Conservation (phyloP, 2,329 filamentous ascomycete species). For the Cladosporium sp. region DNA sequence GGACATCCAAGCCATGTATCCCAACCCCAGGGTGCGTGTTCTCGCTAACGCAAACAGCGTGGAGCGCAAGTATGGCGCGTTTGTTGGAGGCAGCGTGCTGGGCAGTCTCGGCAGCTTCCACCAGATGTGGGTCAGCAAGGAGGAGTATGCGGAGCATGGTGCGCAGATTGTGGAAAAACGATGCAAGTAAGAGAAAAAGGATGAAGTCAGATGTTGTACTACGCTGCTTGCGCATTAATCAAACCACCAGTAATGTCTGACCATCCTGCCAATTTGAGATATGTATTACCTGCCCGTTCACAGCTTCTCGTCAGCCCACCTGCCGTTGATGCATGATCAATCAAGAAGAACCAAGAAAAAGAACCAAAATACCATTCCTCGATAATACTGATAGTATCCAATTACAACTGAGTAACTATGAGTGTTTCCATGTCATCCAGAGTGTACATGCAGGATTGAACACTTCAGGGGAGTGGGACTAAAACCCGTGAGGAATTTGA, state of each 20-base stretch:
- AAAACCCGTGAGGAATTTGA: neutral
- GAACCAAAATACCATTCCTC: neutral
- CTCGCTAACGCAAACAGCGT: constrained; percentile 82
- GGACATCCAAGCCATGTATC: constrained; percentile 79
- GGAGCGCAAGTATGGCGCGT: constrained; percentile 88
- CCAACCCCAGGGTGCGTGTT: constrained; percentile 82
- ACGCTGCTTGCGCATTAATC: neutral
- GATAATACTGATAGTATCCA: neutral
- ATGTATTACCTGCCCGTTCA: neutral
- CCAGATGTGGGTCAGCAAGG: constrained; percentile 97
- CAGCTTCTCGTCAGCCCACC: neutral
- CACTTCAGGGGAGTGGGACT: neutral
- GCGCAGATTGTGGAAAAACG: constrained; percentile 89
- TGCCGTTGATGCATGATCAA: neutral
- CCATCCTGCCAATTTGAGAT: neutral
- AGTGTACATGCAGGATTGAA: neutral
- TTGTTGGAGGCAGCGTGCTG: constrained; percentile 95
- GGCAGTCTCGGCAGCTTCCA: constrained; percentile 96
- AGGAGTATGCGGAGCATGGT: constrained; percentile 97
- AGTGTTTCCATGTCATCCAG: too few species aligned
- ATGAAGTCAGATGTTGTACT: neutral
- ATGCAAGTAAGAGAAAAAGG: constrained; percentile 66
- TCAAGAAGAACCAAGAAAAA: neutral
- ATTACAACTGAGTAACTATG: neutral
- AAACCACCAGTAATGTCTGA: neutral